A percentile compares a stretch with the other conserved stretches of the same genome.
These are phyloP conservation scores for Pleurotus eryngii DNA, from an alignment of 768 basidiomycete species.

Conservation along the genomic window DNA sequence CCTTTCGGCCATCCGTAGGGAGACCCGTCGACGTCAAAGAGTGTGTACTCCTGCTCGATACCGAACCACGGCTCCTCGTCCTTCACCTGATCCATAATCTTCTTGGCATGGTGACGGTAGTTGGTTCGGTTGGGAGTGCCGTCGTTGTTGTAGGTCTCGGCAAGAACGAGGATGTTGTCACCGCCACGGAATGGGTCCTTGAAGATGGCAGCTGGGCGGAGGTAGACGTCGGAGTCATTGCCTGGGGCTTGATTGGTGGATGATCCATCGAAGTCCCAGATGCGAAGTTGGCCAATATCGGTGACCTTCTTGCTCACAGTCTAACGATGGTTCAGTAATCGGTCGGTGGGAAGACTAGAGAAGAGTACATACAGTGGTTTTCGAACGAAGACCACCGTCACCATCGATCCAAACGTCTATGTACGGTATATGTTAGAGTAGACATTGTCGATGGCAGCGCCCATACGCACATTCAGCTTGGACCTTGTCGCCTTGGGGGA, in stretches of 20 bases:
- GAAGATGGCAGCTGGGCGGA: conserved; percentile 96
- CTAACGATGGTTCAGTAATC: conserved; percentile 34
- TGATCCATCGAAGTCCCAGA: conserved; percentile 99
- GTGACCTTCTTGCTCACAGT: conserved; percentile 85
- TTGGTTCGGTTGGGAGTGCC: conserved; percentile 98
- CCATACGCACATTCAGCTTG: conserved; percentile 85
- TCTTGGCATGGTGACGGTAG: conserved; percentile 89
- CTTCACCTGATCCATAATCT: conserved; percentile 93
- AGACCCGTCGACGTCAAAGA: conserved; percentile 87
- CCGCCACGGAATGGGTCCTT: conserved; percentile 99
- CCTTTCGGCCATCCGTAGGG: conserved; percentile 98
- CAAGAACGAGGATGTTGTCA: conserved; percentile 95
- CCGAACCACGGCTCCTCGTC: conserved; percentile 90
- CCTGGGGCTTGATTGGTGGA: conserved; percentile 98
- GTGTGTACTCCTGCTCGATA: conserved; percentile 98
- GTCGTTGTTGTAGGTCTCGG: conserved; percentile 98
- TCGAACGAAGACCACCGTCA: conserved; percentile 89
- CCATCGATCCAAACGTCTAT: conserved; percentile 99
- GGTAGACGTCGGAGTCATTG: conserved; percentile 94
- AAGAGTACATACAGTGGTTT: conserved; percentile 74
- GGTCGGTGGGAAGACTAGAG: conserved; percentile 8
- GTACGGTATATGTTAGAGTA: conserved; percentile 12
- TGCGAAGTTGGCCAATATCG: conserved; percentile 86
- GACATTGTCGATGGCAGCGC: conserved; percentile 13
- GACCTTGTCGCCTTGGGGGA: conserved; percentile 87